Evolutionary conservation across 2,329 filamentous ascomycete genomes (phyloP).

Genomic region (Amauroascus verrucosus): DNA sequence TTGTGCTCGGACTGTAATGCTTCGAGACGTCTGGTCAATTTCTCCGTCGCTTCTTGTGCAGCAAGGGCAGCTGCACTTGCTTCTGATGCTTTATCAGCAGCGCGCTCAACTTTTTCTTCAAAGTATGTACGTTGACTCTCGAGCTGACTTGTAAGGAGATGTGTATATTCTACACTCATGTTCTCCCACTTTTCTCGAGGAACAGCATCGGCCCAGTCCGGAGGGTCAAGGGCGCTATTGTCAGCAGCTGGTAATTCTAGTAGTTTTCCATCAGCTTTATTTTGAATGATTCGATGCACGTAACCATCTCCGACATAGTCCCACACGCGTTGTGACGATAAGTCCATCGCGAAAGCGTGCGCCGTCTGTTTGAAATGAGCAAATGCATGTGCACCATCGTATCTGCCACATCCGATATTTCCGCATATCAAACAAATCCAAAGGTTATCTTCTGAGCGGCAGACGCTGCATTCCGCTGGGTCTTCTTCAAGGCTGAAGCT

Average conservation of each 20-base stretch:
- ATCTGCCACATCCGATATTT: slow-evolving; percentile 83
- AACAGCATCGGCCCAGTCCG: slow-evolving; percentile 38
- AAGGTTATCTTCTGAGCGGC: slow-evolving; percentile 68
- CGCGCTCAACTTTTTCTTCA: slow-evolving; percentile 80
- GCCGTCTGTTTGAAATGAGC: slow-evolving; percentile 82
- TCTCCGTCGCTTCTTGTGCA: slow-evolving; percentile 55
- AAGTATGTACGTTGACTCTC: slow-evolving; percentile 91
- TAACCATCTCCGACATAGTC: slow-evolving; percentile 94
- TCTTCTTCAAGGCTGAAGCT: slow-evolving; percentile 47
- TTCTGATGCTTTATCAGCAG: slow-evolving; percentile 75
- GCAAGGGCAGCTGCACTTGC: slow-evolving; percentile 47
- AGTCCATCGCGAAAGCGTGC: slow-evolving; percentile 86
- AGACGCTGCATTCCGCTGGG: slow-evolving; percentile 58
- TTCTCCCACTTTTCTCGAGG: slow-evolving; percentile 56
- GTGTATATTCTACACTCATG: slow-evolving; percentile 89
- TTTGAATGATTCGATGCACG: slow-evolving; percentile 88
- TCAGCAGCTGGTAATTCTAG: slow-evolving; percentile 68
- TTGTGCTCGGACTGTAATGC: slow-evolving; percentile 49
- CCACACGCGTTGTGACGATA: slow-evolving; percentile 92
- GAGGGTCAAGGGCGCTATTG: slow-evolving; percentile 34
- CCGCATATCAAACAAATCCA: slow-evolving; percentile 96
- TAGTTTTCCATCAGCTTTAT: slow-evolving; percentile 84
- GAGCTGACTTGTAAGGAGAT: slow-evolving; percentile 82
- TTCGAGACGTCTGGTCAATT: slow-evolving; percentile 46
- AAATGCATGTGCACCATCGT: slow-evolving; percentile 87